Evolutionary conservation across 2,329 filamentous ascomycete genomes (phyloP).

Genomic region (Beauveria sp.): DNA sequence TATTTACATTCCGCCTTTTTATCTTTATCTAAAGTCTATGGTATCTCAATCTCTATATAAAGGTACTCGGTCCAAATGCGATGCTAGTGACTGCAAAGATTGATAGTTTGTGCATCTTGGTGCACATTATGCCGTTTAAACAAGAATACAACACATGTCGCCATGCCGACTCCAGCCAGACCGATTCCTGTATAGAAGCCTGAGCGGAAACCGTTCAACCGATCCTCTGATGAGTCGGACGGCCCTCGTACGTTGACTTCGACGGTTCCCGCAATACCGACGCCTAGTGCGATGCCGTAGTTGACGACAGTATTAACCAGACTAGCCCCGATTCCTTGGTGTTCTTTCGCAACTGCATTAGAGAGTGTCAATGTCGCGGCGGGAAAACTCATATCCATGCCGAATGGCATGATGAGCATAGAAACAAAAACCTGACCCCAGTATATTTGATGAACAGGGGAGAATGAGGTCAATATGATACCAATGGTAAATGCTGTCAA

Average conservation of each 20-base stretch:
- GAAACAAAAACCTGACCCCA: conserved; percentile 57
- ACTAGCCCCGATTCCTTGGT: conserved; percentile 41
- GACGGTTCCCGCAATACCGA: conserved; percentile 60
- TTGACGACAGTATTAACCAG: conserved; percentile 60
- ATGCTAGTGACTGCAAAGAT: too few relatives aligned
- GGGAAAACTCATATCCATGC: conserved; percentile 62
- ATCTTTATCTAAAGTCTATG: too few relatives aligned
- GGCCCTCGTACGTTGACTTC: conserved; percentile 34
- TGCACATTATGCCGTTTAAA: not conserved
- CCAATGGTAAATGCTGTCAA: conserved; percentile 37
- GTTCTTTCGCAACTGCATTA: conserved; percentile 37
- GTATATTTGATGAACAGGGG: conserved; percentile 50
- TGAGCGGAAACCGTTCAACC: conserved; percentile 28
- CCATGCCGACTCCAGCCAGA: conserved; percentile 19
- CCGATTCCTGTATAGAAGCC: conserved; percentile 36
- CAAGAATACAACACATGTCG: conserved; percentile 4
- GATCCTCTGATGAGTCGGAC: conserved; percentile 17
- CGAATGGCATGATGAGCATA: conserved; percentile 50
- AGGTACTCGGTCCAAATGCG: too few relatives aligned
- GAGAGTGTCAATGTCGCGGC: conserved; percentile 53
- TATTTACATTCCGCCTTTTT: too few relatives aligned
- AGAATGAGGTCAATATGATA: conserved; percentile 35
- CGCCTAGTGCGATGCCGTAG: conserved; percentile 57
- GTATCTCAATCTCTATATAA: too few relatives aligned
- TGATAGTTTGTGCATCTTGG: too few relatives aligned